phyloP scores from a whole-genome alignment of 2,329 filamentous ascomycete genomes.

The Diaporthe sp. region DNA sequence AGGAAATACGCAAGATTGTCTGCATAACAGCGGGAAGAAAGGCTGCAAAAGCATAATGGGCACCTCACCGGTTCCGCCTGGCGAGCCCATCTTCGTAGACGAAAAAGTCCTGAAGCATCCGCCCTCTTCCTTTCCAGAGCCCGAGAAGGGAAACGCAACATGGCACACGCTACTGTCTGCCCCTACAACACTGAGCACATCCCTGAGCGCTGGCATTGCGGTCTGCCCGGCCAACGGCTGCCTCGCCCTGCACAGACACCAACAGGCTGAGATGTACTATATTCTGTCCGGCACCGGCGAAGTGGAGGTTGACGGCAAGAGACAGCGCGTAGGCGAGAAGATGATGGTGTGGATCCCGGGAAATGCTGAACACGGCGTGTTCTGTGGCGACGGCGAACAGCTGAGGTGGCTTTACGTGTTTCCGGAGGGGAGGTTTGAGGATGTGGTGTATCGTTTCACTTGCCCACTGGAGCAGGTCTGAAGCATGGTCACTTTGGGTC shows the following conservation, averaged over 20 bases:
- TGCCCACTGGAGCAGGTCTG: not conserved
- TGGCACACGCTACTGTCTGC: conserved; percentile 13
- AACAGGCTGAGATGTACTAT: conserved; percentile 8
- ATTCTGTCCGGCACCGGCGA: conserved; percentile 1
- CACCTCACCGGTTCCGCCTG: not conserved
- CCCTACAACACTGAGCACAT: not conserved
- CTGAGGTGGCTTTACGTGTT: conserved; percentile 14
- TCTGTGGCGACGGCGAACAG: not conserved
- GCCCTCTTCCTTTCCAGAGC: not conserved
- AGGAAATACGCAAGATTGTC: not conserved
- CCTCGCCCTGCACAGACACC: conserved; percentile 14
- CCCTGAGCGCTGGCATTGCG: not conserved
- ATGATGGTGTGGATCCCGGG: conserved; percentile 1
- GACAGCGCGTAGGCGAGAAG: not conserved
- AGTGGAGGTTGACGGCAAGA: not conserved
- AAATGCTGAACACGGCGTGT: conserved; percentile 4
- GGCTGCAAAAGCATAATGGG: not conserved
- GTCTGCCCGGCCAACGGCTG: not conserved
- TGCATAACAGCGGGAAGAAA: not conserved
- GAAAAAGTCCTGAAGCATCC: not conserved
- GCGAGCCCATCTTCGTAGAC: not conserved
- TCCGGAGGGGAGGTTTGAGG: not conserved
- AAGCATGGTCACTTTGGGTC: not conserved
- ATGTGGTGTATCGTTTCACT: conserved; percentile 9
- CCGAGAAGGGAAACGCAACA: not conserved